Base-by-base conservation (phyloP, 106 monocot species). In the Posidonia australis region DNA sequence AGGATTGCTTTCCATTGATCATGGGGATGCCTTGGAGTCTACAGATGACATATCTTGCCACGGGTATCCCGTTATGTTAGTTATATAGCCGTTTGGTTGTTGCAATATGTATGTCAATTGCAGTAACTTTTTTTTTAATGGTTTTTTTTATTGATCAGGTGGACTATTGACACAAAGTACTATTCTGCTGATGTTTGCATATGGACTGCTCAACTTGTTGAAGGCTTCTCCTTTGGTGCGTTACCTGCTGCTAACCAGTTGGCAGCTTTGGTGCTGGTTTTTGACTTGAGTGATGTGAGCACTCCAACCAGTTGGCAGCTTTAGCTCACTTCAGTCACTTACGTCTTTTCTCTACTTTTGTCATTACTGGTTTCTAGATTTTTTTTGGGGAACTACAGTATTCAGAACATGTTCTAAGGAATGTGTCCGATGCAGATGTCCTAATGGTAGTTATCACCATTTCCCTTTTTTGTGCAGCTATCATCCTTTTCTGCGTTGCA, bases 111-210 rank as follows among this genome's bases (percentile, higher is more conserved):
- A n/a, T n/a, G n/a, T n/a, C n/a, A n/a, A n/a, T n/a, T n/a, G n/a
- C n/a, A n/a, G n/a, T n/a, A n/a, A n/a, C n/a, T n/a, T n/a, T n/a
- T n/a, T n/a, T n/a, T n/a, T n/a, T n/a, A n/a, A n/a, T n/a, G n/a
- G n/a, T n/a, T n/a, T n/a, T n/a, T n/a, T 67, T 75, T 52, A 41
- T 58, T 78, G 29, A 54, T 58, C 77, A 99, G 98, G 80, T 99
- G 98, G 98, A 85, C 76, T 36, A 85, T 99, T 71, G 77, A 91
- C 30, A 98, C 96, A 45, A 99, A 91, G 63, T 99, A 99, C 63
- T 99, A 99, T 69, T 85, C 83, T 21, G 98, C 81, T 29, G 87
- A 98, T 79, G 60, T 87, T 65, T 91, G 85, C 42, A 68, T 98
- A 45, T 98, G 98, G 98, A 83, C 73, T 29, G 78, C 81, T 54